Conservation (phyloP, 352 stramenopile species). For the Phytophthora litchii region DNA sequence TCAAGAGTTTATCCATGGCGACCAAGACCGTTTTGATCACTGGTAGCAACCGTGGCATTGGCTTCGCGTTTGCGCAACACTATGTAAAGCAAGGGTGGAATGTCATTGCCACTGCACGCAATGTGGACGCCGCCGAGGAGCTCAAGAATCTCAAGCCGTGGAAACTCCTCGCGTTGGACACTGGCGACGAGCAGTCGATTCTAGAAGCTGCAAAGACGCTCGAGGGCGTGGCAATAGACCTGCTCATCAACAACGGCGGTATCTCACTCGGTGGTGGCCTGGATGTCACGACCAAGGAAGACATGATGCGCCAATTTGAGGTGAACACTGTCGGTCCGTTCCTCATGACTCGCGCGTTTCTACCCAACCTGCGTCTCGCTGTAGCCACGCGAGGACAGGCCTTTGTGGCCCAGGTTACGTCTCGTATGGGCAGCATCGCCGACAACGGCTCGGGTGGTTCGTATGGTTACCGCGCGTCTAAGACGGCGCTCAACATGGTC, state of each 20-base stretch:
- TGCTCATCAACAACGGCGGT: slow-evolving; percentile 82
- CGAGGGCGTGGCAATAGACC: slow-evolving; percentile 48
- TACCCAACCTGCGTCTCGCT: slow-evolving; percentile 57
- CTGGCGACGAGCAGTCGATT: slow-evolving; percentile 59
- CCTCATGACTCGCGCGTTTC: slow-evolving; percentile 60
- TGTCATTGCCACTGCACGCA: slow-evolving; percentile 51
- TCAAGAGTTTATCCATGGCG: slow-evolving; percentile 12
- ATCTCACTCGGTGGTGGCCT: slow-evolving; percentile 39
- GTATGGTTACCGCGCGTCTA: slow-evolving; percentile 84
- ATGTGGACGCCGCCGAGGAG: slow-evolving; percentile 36
- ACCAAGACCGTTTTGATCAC: slow-evolving; percentile 58
- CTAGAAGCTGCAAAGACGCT: slow-evolving; percentile 42
- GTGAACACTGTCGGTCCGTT: slow-evolving; percentile 78
- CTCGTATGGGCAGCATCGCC: slow-evolving; percentile 65
- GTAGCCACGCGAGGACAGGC: slow-evolving; percentile 38
- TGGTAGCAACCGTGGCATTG: slow-evolving; percentile 56
- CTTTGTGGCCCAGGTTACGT: slow-evolving; percentile 66
- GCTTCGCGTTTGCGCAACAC: slow-evolving; percentile 44
- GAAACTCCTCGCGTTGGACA: slow-evolving; percentile 64
- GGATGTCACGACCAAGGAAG: slow-evolving; percentile 50
- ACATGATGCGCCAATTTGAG: slow-evolving; percentile 70
- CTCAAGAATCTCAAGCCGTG: slow-evolving; percentile 39
- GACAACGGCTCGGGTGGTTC: slow-evolving; percentile 59
- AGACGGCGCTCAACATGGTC: slow-evolving; percentile 83
- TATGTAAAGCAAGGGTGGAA: slow-evolving; percentile 55